Evolutionary conservation across 2,329 filamentous ascomycete genomes (phyloP).

Genomic region (Cordyceps pruinosa): DNA sequence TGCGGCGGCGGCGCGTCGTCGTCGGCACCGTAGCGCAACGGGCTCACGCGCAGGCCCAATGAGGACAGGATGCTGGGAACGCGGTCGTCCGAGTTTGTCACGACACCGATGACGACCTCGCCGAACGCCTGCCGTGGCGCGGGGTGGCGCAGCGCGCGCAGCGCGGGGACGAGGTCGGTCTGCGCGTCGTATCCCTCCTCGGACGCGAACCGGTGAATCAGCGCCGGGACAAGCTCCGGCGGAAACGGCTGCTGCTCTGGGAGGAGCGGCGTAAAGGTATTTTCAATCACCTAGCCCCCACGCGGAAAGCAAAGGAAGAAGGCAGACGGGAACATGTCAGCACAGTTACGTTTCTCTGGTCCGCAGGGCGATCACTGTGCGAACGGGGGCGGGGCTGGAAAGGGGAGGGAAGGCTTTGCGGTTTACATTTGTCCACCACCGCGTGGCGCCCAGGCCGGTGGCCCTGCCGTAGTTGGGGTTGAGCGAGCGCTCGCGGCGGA

Average conservation of each 20-base stretch:
- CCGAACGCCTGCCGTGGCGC: conserved; percentile 21
- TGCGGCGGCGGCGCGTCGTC: too few relatives aligned
- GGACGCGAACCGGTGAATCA: conserved; percentile 48
- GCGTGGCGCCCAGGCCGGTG: conserved; percentile 41
- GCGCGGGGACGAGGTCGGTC: conserved; percentile 37
- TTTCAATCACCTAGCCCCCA: conserved; percentile 41
- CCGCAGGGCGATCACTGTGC: too few relatives aligned
- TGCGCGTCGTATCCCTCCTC: conserved; percentile 45
- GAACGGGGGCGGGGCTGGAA: too few relatives aligned
- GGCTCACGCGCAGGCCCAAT: conserved; percentile 43
- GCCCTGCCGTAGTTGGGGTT: conserved; percentile 55
- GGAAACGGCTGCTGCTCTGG: conserved; percentile 30
- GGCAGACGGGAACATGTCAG: not conserved
- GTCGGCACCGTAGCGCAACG: conserved; percentile 23
- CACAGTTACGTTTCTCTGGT: too few relatives aligned
- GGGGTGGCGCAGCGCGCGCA: conserved; percentile 32
- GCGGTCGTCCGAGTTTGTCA: conserved; percentile 59
- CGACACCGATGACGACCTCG: conserved; percentile 44
- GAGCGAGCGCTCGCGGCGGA: conserved; percentile 36
- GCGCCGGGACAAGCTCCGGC: conserved; percentile 35
- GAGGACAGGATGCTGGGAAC: conserved; percentile 47
- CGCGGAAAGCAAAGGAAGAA: not conserved
- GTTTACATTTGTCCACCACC: conserved; percentile 55
- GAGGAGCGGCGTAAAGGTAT: conserved; percentile 42
- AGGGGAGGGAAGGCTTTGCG: too few relatives aligned